phyloP scores from a whole-genome alignment of 805 yeast species.

The Jamesozyma spencerorum region DNA sequence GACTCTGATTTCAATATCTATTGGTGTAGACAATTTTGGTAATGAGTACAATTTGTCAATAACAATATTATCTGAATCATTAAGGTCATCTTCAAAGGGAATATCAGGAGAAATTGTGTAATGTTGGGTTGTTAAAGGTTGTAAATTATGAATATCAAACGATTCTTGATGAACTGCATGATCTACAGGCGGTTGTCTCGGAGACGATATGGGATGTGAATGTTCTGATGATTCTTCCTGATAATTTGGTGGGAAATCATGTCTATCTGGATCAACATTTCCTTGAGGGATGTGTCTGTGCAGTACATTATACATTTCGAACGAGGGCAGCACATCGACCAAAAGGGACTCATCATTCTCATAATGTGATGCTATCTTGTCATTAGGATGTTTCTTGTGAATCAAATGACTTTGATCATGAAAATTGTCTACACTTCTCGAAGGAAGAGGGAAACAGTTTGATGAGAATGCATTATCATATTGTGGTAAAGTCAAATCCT shows the following conservation, averaged over 20 bases:
- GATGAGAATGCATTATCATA: constrained; percentile 1
- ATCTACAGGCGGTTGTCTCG: background rate
- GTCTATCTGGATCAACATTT: constrained; percentile 26
- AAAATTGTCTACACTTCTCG: constrained; percentile 1
- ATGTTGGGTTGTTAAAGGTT: constrained; percentile 16
- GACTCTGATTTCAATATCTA: constrained; percentile 41
- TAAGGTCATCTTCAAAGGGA: constrained; percentile 27
- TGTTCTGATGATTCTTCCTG: constrained; percentile 13
- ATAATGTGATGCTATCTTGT: constrained; percentile 6
- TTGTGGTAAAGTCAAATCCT: constrained; percentile 4
- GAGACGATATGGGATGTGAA: background rate
- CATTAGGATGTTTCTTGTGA: background rate
- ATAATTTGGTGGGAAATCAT: constrained; percentile 31
- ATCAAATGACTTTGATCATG: background rate
- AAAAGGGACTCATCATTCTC: constrained; percentile 10
- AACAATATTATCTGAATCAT: constrained; percentile 36
- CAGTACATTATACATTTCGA: constrained; percentile 52
- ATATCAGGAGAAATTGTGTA: constrained; percentile 5
- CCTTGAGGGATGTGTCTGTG: constrained; percentile 36
- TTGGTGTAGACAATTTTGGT: constrained; percentile 37
- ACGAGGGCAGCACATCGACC: constrained; percentile 57
- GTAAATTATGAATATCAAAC: constrained; percentile 7
- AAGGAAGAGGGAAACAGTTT: background rate
- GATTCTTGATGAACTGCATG: constrained; percentile 2
- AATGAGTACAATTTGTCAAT: constrained; percentile 44